phyloP scores from a whole-genome alignment of 148 eudicot genomes.

The Chenopodium suecicum region DNA sequence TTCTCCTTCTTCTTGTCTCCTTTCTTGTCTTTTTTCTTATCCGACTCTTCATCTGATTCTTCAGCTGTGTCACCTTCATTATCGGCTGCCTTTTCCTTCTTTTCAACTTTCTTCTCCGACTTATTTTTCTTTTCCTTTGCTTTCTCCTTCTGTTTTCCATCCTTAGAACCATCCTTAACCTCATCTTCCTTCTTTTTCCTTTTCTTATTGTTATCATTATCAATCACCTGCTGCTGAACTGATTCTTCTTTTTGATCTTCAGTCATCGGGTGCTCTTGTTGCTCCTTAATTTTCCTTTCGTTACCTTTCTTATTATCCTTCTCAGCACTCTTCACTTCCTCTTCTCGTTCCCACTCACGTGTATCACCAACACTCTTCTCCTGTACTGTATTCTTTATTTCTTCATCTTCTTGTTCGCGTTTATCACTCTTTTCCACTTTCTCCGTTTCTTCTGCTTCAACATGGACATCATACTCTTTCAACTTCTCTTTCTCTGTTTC shows the following conservation, averaged over 20 bases:
- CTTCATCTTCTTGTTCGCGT: neutral
- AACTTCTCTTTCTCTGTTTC: slow-evolving; percentile 5
- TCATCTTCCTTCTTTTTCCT: slow-evolving; percentile 1
- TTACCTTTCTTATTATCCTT: neutral
- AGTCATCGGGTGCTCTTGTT: neutral
- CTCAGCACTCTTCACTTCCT: neutral
- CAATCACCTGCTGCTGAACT: neutral
- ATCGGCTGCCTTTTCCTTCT: slow-evolving; percentile 20
- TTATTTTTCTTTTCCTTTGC: slow-evolving; percentile 25
- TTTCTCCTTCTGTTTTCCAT: slow-evolving; percentile 13
- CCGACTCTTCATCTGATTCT: slow-evolving; percentile 6
- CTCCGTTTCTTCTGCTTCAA: slow-evolving; percentile 16
- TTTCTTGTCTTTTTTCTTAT: slow-evolving; percentile 15
- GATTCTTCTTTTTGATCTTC: slow-evolving; percentile 4
- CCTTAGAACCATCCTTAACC: neutral
- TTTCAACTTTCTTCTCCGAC: slow-evolving; percentile 25
- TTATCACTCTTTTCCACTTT: slow-evolving; percentile 1
- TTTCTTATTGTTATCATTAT: neutral
- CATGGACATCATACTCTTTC: slow-evolving; percentile 5
- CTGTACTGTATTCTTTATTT: neutral
- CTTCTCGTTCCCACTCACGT: neutral
- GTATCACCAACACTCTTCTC: slow-evolving; percentile 1
- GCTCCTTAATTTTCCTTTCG: neutral
- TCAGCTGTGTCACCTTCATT: neutral
- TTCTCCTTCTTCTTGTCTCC: slow-evolving; percentile 27